Evolutionary conservation across 148 eudicot species (phyloP).

Genomic region (Silene latifolia): DNA sequence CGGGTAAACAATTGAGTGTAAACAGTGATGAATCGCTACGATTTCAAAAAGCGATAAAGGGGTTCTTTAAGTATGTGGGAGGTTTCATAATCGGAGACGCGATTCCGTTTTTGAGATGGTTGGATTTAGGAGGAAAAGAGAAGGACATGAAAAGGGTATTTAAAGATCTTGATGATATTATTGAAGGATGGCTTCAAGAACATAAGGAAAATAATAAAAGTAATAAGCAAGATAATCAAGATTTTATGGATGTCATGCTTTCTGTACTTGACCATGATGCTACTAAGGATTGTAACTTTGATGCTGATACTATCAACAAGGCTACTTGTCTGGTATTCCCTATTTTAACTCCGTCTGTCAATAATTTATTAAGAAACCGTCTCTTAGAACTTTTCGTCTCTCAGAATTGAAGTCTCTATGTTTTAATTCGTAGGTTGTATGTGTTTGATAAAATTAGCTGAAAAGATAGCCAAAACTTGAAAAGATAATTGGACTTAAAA

Average conservation of each 20-base stretch:
- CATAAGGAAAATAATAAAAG: slow-evolving; percentile 11
- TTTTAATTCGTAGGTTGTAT: no score
- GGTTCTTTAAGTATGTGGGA: slow-evolving; percentile 15
- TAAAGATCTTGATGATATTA: slow-evolving; percentile 8
- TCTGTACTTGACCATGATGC: slow-evolving; percentile 15
- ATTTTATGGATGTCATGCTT: slow-evolving; percentile 34
- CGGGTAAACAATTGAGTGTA: slow-evolving; percentile 27
- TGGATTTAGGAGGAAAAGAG: slow-evolving; percentile 35
- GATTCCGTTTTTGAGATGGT: slow-evolving; percentile 23
- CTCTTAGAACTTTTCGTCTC: no score
- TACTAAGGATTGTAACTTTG: slow-evolving; percentile 7
- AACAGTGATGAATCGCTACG: slow-evolving; percentile 13
- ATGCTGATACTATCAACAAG: slow-evolving; percentile 29
- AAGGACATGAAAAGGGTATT: slow-evolving; percentile 25
- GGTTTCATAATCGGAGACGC: slow-evolving; percentile 17
- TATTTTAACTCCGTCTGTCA: no score
- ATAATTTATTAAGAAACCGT: no score
- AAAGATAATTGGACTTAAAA: no score
- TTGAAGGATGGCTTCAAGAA: slow-evolving; percentile 28
- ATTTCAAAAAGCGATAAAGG: slow-evolving; percentile 10
- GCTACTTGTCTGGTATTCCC: slow-evolving; percentile 28
- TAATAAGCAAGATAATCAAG: neutral
- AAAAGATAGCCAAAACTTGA: no score
- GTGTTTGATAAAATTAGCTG: no score
- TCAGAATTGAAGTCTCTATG: no score